Conservation (phyloP, 208 protist species). For the Porcisia deanei region DNA sequence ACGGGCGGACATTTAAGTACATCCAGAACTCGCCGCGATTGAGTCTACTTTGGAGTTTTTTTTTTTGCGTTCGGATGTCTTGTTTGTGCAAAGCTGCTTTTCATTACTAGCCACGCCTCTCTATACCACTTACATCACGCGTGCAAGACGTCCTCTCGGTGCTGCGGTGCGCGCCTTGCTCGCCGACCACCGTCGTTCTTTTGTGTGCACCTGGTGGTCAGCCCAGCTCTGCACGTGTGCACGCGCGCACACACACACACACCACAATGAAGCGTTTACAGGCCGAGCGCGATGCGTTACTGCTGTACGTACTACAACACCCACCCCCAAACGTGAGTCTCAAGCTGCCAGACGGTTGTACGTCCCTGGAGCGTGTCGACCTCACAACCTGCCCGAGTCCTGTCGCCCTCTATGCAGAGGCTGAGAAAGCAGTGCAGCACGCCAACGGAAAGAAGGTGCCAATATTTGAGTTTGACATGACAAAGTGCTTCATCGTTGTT, state of each 20-base stretch:
- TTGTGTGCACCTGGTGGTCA: background rate
- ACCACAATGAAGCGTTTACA: constrained; percentile 21
- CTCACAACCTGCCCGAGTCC: constrained; percentile 38
- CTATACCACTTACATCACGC: background rate
- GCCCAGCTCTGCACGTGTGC: background rate
- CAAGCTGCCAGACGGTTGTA: constrained; percentile 28
- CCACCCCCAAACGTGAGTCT: constrained; percentile 53
- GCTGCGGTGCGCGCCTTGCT: background rate
- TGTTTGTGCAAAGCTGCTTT: background rate
- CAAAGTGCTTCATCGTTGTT: constrained; percentile 12
- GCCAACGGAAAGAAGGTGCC: constrained; percentile 14
- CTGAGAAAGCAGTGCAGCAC: constrained; percentile 20
- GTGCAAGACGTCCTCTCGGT: background rate
- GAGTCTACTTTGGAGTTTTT: too few species aligned
- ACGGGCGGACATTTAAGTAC: background rate
- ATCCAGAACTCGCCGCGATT: background rate
- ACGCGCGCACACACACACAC: background rate
- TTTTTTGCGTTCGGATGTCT: background rate
- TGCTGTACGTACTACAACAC: constrained; percentile 58
- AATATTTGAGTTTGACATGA: constrained; percentile 30
- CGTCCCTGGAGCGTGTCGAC: constrained; percentile 36
- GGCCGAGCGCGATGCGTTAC: constrained; percentile 47
- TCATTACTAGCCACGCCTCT: background rate
- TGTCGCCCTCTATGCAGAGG: constrained; percentile 35
- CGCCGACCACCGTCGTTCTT: constrained; percentile 2